Base-by-base conservation (phyloP, 805 yeast species). In the Myxozyma melibiosi region DNA sequence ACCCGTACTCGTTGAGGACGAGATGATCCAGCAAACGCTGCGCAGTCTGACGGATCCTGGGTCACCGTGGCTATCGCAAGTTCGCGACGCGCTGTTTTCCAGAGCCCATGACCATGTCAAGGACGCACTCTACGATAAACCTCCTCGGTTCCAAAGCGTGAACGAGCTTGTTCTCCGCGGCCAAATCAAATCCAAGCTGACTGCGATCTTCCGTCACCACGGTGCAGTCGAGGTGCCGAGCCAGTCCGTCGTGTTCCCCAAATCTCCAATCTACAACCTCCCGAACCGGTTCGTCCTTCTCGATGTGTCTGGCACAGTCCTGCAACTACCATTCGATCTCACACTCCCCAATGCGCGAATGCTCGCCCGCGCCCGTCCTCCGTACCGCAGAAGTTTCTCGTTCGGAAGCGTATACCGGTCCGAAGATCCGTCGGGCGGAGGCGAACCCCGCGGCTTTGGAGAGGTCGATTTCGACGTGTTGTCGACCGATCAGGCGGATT, bases 51-150 rank as follows among this genome's bases (percentile, higher is more conserved):
- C 96, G 0, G 91, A 90, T 69, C 92, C 96, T 0, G 84, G 94
- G 0, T 88, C 97, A 0, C 91, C 96, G 0, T 90, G 97, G 95
- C 94, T 91, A 63, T 88, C 84, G 62, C 96, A 90, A 70, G 96
- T 94, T 0, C 80, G 97, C 67, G 87, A 86, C 52, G 86, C 94
- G 0, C 73, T 94, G 34, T 94, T 94, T 70, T 78, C 87, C 14
- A 95, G 89, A 65, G 90, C 96, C 0, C 86, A 90, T 66, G 85
- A 85, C 70, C 78, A 88, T 57, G 96, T 96, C 0, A 84, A 85
- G 63, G 97, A 90, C 70, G 80, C 90, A 13, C 75, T 94, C 58
- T 94, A 87, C 71, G 98, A 91, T 57, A 78, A 78, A 45, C 30
- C 40, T 9, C 44, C 52, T 18, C 20, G 45, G 7, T 49, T 39